phyloP scores from a whole-genome alignment of 2,329 filamentous ascomycete species.

The Dothistroma pini region DNA sequence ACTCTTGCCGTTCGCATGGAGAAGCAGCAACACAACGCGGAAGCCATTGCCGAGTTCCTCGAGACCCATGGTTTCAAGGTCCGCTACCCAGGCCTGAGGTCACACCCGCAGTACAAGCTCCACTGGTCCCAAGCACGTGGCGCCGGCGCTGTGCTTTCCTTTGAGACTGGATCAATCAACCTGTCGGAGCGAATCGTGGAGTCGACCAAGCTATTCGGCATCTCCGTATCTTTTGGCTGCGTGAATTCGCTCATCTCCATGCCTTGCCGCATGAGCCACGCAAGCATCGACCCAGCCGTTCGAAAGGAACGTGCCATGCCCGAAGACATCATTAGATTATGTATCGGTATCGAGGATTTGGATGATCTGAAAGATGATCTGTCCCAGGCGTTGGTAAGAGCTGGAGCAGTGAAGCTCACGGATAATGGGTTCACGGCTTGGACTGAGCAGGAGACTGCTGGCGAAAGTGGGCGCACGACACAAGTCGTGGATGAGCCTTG shows the following conservation, averaged over 20 bases:
- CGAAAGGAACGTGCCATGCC: constrained; percentile 85
- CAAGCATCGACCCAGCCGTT: constrained; percentile 95
- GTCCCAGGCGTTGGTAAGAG: constrained; percentile 85
- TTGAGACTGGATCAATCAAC: constrained; percentile 84
- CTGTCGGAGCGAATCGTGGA: constrained; percentile 93
- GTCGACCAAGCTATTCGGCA: constrained; percentile 84
- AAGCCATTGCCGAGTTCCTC: constrained; percentile 86
- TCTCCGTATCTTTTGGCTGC: constrained; percentile 95
- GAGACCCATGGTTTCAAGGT: constrained; percentile 90
- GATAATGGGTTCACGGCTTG: constrained; percentile 74
- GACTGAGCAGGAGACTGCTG: constrained; percentile 25
- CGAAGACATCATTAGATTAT: constrained; percentile 92
- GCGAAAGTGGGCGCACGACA: constrained; percentile 31
- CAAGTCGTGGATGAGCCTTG: constrained; percentile 37
- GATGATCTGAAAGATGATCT: constrained; percentile 92
- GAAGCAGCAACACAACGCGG: constrained; percentile 91
- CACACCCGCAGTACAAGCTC: constrained; percentile 92
- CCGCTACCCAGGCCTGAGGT: constrained; percentile 88
- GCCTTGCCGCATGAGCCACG: constrained; percentile 99
- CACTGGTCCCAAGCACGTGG: constrained; percentile 95
- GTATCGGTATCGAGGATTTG: constrained; percentile 92
- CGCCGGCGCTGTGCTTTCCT: constrained; percentile 88
- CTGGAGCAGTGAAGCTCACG: constrained; percentile 84
- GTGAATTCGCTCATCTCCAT: constrained; percentile 99
- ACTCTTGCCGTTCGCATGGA: constrained; percentile 98